phyloP scores from a whole-genome alignment of 1,284 basidiomycete genomes.

The Sporisorium sorghi region DNA sequence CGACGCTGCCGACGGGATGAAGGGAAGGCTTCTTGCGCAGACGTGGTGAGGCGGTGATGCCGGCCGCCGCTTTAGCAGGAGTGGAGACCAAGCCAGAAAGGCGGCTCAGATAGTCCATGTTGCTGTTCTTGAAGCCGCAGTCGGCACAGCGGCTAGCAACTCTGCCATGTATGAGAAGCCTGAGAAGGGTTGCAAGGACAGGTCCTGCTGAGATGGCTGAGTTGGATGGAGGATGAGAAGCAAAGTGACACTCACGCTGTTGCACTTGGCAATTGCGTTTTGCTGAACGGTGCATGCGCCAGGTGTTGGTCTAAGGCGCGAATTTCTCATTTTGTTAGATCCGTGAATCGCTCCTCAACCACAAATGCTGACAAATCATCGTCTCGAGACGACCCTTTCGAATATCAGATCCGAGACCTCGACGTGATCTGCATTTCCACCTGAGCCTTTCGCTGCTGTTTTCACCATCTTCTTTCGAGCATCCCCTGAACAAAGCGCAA shows the following conservation, averaged over 20 bases:
- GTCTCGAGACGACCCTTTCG: conserved; percentile 2
- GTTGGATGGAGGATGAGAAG: conserved; percentile 3
- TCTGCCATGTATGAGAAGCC: conserved; percentile 11
- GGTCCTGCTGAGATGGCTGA: background rate
- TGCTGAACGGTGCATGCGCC: background rate
- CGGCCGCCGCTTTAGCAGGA: conserved; percentile 38
- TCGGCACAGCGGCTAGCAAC: conserved; percentile 2
- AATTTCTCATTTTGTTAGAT: conserved; percentile 5
- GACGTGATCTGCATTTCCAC: conserved; percentile 3
- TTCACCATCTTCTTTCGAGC: conserved; percentile 6
- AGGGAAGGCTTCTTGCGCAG: conserved; percentile 44
- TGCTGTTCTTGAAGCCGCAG: conserved; percentile 23
- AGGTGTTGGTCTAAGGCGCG: conserved; percentile 20
- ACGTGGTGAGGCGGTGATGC: conserved; percentile 30
- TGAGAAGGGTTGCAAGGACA: background rate
- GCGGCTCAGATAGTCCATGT: conserved; percentile 49
- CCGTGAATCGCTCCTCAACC: background rate
- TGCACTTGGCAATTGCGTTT: conserved; percentile 1
- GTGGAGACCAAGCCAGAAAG: conserved; percentile 49
- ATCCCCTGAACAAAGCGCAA: conserved; percentile 9
- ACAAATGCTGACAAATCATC: conserved; percentile 35
- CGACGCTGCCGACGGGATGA: conserved; percentile 45
- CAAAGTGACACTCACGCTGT: conserved; percentile 3
- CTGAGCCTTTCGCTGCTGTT: background rate
- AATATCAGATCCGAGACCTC: background rate